Evolutionary conservation across 2,329 filamentous ascomycete genomes (phyloP), one percentile per base, ranked within the genome.

Genomic region (Phyllosticta citrichinensis): DNA sequence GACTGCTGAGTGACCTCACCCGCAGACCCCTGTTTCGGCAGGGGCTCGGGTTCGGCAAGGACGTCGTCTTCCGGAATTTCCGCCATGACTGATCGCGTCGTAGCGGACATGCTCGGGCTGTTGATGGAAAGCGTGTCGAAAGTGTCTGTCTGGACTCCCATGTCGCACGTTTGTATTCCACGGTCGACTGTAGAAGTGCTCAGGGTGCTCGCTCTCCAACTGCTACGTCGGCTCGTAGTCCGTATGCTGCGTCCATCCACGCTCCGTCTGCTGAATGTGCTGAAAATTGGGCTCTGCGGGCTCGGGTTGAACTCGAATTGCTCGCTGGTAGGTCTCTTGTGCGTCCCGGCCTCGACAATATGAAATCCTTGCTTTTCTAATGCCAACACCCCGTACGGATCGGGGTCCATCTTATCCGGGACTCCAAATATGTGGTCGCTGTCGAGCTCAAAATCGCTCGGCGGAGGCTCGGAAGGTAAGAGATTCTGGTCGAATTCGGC

Each of bases 331-430:
- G 91, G 90, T 60, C 90, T 81, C 59, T 83, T 79, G 56, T 85
- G 83, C 2, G 87, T 87, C 35, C 91, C 91, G n/a, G 92, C 92
- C 76, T 97, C 92, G 58, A 89, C 84, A 65, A 97, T 94, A 67
- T 93, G 89, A 61, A 97, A 78, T 2, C 93, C 93, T 63, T 91
- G 89, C 77, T 91, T 87, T 70, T 96, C 91, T n/a, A 97, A 77
- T 8, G 93, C 92, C 65, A 92, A 82, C 25, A 97, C 88, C 24
- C 93, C 93, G 69, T 89, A 97, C 0, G 93, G 93, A 71, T 97
- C 93, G 0, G 92, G 91, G 67, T 97, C 93, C 60, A 91, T 85
- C 3, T 79, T 75, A 64, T 87, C 85, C 0, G 91, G 91, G 17
- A 96, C 79, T 2, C 92, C 92, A 75, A 97, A 96, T 1, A 77